Conservation (phyloP, 1,284 basidiomycete species). For the Sporisorium sorghi region DNA sequence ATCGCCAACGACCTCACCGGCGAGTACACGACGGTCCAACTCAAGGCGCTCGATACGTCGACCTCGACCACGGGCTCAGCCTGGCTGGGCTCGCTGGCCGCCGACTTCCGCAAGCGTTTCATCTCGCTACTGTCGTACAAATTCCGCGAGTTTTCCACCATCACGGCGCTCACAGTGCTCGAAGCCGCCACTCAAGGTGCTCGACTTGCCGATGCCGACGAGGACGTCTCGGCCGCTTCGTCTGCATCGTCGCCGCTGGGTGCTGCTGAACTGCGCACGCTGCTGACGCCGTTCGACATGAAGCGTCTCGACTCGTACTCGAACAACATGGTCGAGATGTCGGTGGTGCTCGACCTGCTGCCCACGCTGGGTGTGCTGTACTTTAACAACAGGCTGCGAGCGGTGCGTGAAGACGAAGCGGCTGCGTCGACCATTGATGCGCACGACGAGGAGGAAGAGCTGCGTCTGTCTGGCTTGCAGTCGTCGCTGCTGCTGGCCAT, state of each 20-base stretch:
- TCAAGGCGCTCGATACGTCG: constrained; percentile 72
- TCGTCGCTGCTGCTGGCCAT: constrained; percentile 73
- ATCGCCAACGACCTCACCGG: constrained; percentile 94
- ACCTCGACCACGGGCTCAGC: constrained; percentile 72
- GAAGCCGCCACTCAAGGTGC: constrained; percentile 82
- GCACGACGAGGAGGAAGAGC: constrained; percentile 42
- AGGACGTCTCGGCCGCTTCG: constrained; percentile 12
- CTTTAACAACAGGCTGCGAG: constrained; percentile 75
- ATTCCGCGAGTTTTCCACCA: constrained; percentile 90
- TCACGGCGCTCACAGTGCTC: constrained; percentile 86
- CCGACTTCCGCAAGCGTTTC: constrained; percentile 94
- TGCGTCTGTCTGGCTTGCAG: constrained; percentile 60
- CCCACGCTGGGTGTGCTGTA: constrained; percentile 83
- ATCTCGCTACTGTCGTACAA: constrained; percentile 89
- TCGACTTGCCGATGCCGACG: constrained; percentile 30
- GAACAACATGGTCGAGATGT: constrained; percentile 95
- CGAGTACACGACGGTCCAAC: constrained; percentile 95
- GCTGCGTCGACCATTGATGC: constrained; percentile 48
- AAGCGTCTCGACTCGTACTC: constrained; percentile 95
- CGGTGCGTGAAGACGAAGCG: constrained; percentile 53
- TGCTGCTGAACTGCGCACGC: constrained; percentile 78
- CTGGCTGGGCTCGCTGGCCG: constrained; percentile 90
- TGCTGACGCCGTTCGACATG: constrained; percentile 91
- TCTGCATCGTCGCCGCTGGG: constrained; percentile 51
- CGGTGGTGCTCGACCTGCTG: constrained; percentile 91